Percentiles rank a stretch among this genome's conserved stretches.
phyloP scores from a whole-genome alignment of 805 yeast species.

The Ogataea paraovalis region DNA sequence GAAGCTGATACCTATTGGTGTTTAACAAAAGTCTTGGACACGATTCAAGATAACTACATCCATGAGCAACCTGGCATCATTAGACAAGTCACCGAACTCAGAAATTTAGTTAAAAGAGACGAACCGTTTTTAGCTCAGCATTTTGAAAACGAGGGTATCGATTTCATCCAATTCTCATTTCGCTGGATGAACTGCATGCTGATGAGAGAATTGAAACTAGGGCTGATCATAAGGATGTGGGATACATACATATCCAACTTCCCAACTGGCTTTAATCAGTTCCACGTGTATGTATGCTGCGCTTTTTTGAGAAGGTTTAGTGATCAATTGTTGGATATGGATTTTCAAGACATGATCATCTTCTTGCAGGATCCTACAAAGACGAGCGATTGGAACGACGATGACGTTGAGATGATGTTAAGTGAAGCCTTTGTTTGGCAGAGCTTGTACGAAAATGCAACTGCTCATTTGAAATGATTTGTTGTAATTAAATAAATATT shows the following conservation, averaged over 20 bases:
- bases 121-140: slow-evolving; percentile 72
- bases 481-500: neutral
- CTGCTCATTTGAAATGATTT: slow-evolving; percentile 65
- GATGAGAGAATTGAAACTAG: slow-evolving; percentile 86
- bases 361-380: slow-evolving; percentile 83
- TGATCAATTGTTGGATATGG: slow-evolving; percentile 71
- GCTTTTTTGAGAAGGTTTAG: slow-evolving; percentile 92
- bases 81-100: slow-evolving; percentile 80
- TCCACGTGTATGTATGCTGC: slow-evolving; percentile 96
- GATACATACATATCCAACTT: slow-evolving; percentile 84
- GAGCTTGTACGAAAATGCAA: slow-evolving; percentile 81
- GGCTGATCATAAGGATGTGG: slow-evolving; percentile 91
- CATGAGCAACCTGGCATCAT: slow-evolving; percentile 98
- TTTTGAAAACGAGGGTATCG: slow-evolving; percentile 77
- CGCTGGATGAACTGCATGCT: slow-evolving; percentile 98
- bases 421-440: slow-evolving; percentile 99
- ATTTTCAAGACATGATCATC: slow-evolving; percentile 90
- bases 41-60: slow-evolving; percentile 93
- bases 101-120: slow-evolving; percentile 73
- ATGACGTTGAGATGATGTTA: slow-evolving; percentile 83
- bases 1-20: slow-evolving; percentile 99
- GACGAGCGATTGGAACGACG: slow-evolving; percentile 78
- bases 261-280: slow-evolving; percentile 78
- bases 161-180: slow-evolving; percentile 92
- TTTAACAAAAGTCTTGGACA: slow-evolving; percentile 82